Evolutionary conservation across 208 protist genomes (phyloP).

Genomic region (Leishmania guyanensis): DNA sequence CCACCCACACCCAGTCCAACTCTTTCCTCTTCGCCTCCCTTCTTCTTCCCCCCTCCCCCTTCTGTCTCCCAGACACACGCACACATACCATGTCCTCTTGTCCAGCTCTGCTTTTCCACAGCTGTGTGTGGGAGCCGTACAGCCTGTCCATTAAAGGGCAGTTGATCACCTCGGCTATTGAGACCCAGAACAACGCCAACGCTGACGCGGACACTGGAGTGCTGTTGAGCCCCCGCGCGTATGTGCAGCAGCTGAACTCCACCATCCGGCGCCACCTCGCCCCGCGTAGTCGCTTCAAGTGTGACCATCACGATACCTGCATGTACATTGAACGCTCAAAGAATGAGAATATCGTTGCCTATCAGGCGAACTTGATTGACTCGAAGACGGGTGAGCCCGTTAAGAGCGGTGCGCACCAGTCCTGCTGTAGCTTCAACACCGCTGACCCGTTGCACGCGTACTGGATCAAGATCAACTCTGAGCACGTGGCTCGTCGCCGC

Average conservation of each 20-base stretch:
- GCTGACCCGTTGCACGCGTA: slow-evolving; percentile 68
- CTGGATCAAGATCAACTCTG: slow-evolving; percentile 74
- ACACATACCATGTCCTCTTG: slow-evolving; percentile 40
- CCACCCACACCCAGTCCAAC: neutral
- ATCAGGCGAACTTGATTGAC: slow-evolving; percentile 50
- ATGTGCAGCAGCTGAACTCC: slow-evolving; percentile 57
- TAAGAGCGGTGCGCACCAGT: slow-evolving; percentile 22
- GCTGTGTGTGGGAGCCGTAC: slow-evolving; percentile 30
- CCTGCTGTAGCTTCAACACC: slow-evolving; percentile 40
- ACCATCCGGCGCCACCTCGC: slow-evolving; percentile 34
- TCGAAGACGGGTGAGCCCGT: slow-evolving; percentile 20
- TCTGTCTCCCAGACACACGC: neutral
- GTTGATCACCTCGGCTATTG: slow-evolving; percentile 28
- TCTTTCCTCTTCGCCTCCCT: neutral
- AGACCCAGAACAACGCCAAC: slow-evolving; percentile 54
- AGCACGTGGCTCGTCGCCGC: slow-evolving; percentile 49
- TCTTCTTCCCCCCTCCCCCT: neutral
- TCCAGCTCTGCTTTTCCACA: slow-evolving; percentile 58
- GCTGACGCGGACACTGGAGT: slow-evolving; percentile 58
- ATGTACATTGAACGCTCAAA: slow-evolving; percentile 85
- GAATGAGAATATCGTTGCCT: slow-evolving; percentile 80
- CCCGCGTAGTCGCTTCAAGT: slow-evolving; percentile 56
- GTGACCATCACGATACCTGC: slow-evolving; percentile 77
- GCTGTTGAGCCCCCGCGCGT: slow-evolving; percentile 46
- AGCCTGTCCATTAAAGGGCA: slow-evolving; percentile 10